phyloP scores from a whole-genome alignment of 805 yeast genomes.

The Tetrapisispora fleetii region DNA sequence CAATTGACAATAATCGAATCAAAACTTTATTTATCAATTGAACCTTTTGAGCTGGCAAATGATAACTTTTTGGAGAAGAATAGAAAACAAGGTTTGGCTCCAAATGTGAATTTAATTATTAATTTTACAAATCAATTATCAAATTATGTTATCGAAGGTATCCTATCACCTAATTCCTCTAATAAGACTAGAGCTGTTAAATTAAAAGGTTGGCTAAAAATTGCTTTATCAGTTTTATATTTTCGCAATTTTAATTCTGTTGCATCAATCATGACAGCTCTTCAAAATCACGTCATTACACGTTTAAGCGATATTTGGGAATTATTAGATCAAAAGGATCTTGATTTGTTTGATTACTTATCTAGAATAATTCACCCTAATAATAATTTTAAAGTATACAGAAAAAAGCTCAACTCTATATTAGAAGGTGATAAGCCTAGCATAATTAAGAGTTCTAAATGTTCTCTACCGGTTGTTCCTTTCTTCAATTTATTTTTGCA shows the following conservation, averaged over 20 bases:
- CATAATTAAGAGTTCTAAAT: conserved; percentile 10
- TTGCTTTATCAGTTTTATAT: conserved; percentile 62
- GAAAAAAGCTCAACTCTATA: conserved; percentile 51
- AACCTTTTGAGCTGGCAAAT: conserved; percentile 56
- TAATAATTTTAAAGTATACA: conserved; percentile 60
- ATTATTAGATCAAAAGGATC: conserved; percentile 47
- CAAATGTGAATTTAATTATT: conserved; percentile 51
- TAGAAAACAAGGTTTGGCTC: conserved; percentile 48
- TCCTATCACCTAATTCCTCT: conserved; percentile 42
- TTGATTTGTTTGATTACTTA: conserved; percentile 51
- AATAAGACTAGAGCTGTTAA: conserved; percentile 43
- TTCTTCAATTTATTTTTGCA: conserved; percentile 65
- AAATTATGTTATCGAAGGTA: conserved; percentile 61
- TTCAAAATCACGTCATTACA: conserved; percentile 63
- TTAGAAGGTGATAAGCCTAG: conserved; percentile 30
- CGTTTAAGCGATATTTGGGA: conserved; percentile 54
- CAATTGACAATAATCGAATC: conserved; percentile 69
- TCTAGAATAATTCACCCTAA: conserved; percentile 65
- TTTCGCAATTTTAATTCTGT: conserved; percentile 68
- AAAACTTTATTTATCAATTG: conserved; percentile 50
- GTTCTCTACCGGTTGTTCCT: conserved; percentile 57
- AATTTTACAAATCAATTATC: conserved; percentile 63
- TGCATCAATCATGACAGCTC: conserved; percentile 67
- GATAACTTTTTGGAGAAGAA: conserved; percentile 54
- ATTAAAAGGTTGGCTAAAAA: conserved; percentile 61